Percentiles rank a stretch among this genome's conserved stretches.
These are phyloP conservation scores for Fusarium sp. DNA, from an alignment of 2,329 filamentous ascomycete species.

Conservation along the genomic window DNA sequence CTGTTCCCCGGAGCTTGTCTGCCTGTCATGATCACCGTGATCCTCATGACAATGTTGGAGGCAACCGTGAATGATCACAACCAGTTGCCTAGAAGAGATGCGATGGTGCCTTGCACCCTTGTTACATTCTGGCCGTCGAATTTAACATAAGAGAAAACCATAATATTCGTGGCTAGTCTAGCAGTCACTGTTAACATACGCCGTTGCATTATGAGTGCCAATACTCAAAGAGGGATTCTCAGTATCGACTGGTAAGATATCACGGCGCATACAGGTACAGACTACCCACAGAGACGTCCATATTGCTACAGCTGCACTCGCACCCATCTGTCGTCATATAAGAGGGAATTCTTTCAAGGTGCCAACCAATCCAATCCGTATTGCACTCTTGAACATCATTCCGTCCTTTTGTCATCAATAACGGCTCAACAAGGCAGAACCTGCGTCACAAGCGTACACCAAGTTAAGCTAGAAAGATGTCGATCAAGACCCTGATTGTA, in stretches of 20 bases:
- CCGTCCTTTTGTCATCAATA: slow-evolving; percentile 6
- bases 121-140: not conserved
- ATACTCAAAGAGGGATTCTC: no score
- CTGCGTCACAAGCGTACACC: slow-evolving; percentile 33
- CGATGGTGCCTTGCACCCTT: not conserved
- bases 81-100: not conserved
- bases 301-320: not conserved
- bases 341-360: not conserved
- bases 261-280: not conserved
- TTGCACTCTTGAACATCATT: not conserved
- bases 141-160: not conserved
- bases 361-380: not conserved
- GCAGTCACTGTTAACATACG: not conserved
- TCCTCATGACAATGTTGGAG: not conserved
- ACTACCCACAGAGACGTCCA: not conserved
- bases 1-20: slow-evolving; percentile 14
- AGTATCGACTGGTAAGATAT: not conserved
- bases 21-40: slow-evolving; percentile 10
- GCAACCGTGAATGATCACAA: slow-evolving; percentile 1
- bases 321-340: not conserved
- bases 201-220: not conserved
- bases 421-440: slow-evolving; percentile 16
- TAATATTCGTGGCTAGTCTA: not conserved
- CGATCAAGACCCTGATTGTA: slow-evolving; percentile 29
- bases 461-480: slow-evolving; percentile 2